These are phyloP conservation scores for Chaetomium strumarium DNA, from an alignment of 2,329 filamentous ascomycete genomes.

Conservation along the genomic window DNA sequence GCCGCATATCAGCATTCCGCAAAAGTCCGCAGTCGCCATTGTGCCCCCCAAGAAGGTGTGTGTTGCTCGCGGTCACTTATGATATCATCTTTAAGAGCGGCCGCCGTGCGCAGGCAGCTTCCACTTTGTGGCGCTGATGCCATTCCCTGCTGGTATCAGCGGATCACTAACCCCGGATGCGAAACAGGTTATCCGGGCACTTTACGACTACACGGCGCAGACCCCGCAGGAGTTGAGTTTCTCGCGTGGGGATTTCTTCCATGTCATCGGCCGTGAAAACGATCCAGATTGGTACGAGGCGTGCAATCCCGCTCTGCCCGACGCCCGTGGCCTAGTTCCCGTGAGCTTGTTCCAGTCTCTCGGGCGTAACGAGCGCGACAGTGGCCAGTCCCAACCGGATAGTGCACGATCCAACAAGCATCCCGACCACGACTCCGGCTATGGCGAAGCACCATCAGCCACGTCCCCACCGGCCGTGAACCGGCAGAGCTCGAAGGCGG, in stretches of 20 bases:
- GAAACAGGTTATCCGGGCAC: slow-evolving; percentile 83
- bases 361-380: slow-evolving; percentile 87
- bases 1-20: slow-evolving; percentile 68
- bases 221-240: slow-evolving; percentile 79
- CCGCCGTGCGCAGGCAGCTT: background rate
- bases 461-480: slow-evolving; percentile 33
- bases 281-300: slow-evolving; percentile 97
- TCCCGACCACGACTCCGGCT: slow-evolving; percentile 86
- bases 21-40: slow-evolving; percentile 83
- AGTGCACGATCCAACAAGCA: slow-evolving; percentile 47
- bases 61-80: slow-evolving; percentile 19
- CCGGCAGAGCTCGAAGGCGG: slow-evolving; percentile 45
- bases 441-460: slow-evolving; percentile 53
- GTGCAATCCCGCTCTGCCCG: slow-evolving; percentile 85
- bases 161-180: slow-evolving; percentile 22
- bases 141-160: background rate
- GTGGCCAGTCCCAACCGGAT: slow-evolving; percentile 60
- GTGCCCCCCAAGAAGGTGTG: slow-evolving; percentile 87
- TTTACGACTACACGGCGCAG: slow-evolving; percentile 84
- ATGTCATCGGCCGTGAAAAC: slow-evolving; percentile 93
- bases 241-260: slow-evolving; percentile 93
- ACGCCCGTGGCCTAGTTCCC: slow-evolving; percentile 84
- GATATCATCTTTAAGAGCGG: background rate
- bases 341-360: slow-evolving; percentile 90
- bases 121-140: slow-evolving; percentile 11